Base-by-base conservation (phyloP, 345 rosid species). In the Nephelium lappaceum region DNA sequence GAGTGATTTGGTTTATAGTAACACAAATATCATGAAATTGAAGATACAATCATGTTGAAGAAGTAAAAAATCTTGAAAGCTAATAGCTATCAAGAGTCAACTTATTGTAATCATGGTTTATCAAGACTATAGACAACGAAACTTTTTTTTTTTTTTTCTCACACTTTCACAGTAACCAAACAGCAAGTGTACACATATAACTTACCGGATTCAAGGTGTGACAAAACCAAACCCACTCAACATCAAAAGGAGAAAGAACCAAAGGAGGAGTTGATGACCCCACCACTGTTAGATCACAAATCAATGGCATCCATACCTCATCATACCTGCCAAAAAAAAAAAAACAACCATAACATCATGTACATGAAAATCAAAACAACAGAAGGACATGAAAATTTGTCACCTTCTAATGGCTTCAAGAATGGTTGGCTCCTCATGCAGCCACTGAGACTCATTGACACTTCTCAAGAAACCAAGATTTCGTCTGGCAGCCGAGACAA, bases 191-290 rank as follows among this genome's bases (percentile, higher is more conserved):
- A 41, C 63, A 0, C 42, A 24, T 69, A 58, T 24, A 38, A 18
- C 86, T 84, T 83, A 95, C 98, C 71, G 93, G 93, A 79, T 95
- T 93, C 88, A 95, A 86, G 41, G 93, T 81, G 77, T 95, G 98
- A 77, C 97, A 93, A 82, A 93, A 91, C 98, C 98, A 95, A 84
- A 95, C 92, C 98, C 98, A 95, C 84, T 93, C 98, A 72, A 95
- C 71, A 89, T 95, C 98, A 57, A 95, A 61, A 38, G 98, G 98
- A 81, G 98, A 94, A 95, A 82, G 72, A 95, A 86, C 72, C 82
- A 84, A 27, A 90, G 73, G 21, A 11, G 19, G 25, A 14, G 10
- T 53, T 53, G 19, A 53, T 53, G 58, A 14, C 11, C 58, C 58
- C 43, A 6, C 43, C 85, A 76, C 90, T 80, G 86, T 86, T 80